Evolutionary conservation across 441 rosid species (phyloP), one percentile per base, ranked within the genome.

Genomic region (Sinapis alba): DNA sequence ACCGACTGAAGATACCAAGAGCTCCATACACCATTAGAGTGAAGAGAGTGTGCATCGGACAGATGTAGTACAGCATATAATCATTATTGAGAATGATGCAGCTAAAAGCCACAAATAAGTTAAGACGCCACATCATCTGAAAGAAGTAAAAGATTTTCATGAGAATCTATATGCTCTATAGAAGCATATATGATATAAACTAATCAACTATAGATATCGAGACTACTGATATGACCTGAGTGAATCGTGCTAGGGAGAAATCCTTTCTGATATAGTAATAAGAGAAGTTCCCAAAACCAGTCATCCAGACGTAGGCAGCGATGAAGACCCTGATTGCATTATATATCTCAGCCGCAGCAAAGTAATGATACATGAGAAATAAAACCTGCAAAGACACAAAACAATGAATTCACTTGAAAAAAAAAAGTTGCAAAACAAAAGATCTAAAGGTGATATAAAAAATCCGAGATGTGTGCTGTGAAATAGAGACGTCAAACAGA

Each of bases 81-180:
- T 93, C 97, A 75, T 96, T 96, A 87, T 89, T 86, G 76, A 96
- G 98, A 80, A 96, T 81, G 77, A 93, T 69, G 77, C 98, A 96
- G 80, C 93, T 82, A 78, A 96, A 88, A 20, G 90, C 89, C 80
- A 96, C 99, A 1, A 89, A 89, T 74, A 93, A 90, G 86, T 96
- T 96, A 67, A 96, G 95, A 76, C 98, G 92, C 99, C 98, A 96
- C 98, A 96, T 96, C 99, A 96, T 96, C 99, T 93, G 89, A 79
- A 85, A 68, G 67, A 88, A 72, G 75, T 24, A 62, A 82, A 69
- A 72, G 21, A 68, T 65, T 60, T 60, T 75, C 62, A 64, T 58
- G 69, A 79, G 71, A 24, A 75, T 67, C 69, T 54, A 38, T 34
- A 59, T 65, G 69, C 20, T 59, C 13, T 65, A 12, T 18, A 65